Evolutionary conservation across 2,329 filamentous ascomycete genomes (phyloP).

Genomic region (Neopestalotiopsis sp.): DNA sequence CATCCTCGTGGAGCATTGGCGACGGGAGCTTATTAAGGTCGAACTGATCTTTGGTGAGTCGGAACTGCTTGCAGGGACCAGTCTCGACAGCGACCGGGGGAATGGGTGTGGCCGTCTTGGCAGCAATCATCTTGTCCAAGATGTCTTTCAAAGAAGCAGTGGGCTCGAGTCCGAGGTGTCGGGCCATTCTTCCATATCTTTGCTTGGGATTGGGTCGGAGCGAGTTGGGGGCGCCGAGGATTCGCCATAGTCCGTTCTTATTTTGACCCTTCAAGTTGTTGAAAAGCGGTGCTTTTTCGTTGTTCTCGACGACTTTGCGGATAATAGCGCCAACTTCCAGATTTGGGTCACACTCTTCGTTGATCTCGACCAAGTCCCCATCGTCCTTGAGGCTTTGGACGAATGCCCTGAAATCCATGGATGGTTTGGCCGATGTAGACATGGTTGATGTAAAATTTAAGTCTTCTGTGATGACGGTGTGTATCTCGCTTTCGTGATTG

Average conservation of each 20-base stretch:
- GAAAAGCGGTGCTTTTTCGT: slow-evolving; percentile 56
- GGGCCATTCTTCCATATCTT: slow-evolving; percentile 47
- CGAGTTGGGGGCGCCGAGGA: slow-evolving; percentile 49
- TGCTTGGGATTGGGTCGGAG: slow-evolving; percentile 39
- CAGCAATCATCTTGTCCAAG: slow-evolving; percentile 46
- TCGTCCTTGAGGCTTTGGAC: slow-evolving; percentile 48
- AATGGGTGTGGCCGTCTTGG: slow-evolving; percentile 38
- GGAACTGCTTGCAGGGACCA: slow-evolving; percentile 50
- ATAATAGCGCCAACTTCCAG: slow-evolving; percentile 54
- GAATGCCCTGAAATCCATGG: slow-evolving; percentile 47
- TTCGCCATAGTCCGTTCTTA: slow-evolving; percentile 51
- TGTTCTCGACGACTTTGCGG: slow-evolving; percentile 48
- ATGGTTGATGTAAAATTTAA: slow-evolving; percentile 22
- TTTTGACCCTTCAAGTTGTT: slow-evolving; percentile 54
- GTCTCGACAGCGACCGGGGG: slow-evolving; percentile 38
- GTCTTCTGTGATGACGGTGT: not conserved
- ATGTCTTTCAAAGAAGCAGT: slow-evolving; percentile 44
- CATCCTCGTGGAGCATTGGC: slow-evolving; percentile 48
- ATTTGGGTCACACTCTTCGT: slow-evolving; percentile 47
- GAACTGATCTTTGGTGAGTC: slow-evolving; percentile 43
- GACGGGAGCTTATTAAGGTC: slow-evolving; percentile 48
- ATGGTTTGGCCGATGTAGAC: not conserved
- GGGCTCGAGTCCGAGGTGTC: slow-evolving; percentile 46
- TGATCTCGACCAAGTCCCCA: slow-evolving; percentile 50
- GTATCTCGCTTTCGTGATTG: not conserved